Evolutionary conservation across 2,329 filamentous ascomycete genomes (phyloP).

Genomic region (Sarocladiaceae sp.): DNA sequence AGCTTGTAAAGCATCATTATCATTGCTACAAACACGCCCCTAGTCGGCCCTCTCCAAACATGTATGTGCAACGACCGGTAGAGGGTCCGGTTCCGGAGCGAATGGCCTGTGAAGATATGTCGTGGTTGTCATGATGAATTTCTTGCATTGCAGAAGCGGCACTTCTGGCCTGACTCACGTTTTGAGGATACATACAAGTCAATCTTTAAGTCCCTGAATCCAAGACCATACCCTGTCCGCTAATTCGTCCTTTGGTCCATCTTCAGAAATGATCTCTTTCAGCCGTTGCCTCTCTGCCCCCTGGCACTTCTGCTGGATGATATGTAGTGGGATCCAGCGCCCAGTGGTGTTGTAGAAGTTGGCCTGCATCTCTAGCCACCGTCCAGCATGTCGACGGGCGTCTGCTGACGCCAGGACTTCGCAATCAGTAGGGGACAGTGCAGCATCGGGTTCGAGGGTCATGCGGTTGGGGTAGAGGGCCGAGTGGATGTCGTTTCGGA

Average conservation of each 20-base stretch:
- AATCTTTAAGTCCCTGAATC: background rate
- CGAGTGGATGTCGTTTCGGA: constrained; percentile 23
- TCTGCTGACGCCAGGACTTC: constrained; percentile 30
- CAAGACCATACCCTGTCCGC: constrained; percentile 12
- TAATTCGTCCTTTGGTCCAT: constrained; percentile 16
- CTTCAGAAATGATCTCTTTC: background rate
- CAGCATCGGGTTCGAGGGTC: constrained; percentile 17
- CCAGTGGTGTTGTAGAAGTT: constrained; percentile 40
- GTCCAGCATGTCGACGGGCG: constrained; percentile 25
- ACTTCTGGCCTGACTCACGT: no score
- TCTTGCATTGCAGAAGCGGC: no score
- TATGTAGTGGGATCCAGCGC: constrained; percentile 31
- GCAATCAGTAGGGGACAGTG: constrained; percentile 26
- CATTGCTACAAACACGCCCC: no score
- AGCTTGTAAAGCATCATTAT: no score
- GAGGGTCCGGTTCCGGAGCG: no score
- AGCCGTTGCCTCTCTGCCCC: constrained; percentile 18
- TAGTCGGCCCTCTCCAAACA: no score
- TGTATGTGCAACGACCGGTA: no score
- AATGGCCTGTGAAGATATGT: no score
- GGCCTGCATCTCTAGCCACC: constrained; percentile 39
- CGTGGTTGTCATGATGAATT: no score
- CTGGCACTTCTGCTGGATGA: constrained; percentile 32
- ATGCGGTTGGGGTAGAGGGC: constrained; percentile 24
- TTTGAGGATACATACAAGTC: background rate